Conservation (phyloP, 2,329 filamentous ascomycete species). For the Tricladium varicosporioides region DNA sequence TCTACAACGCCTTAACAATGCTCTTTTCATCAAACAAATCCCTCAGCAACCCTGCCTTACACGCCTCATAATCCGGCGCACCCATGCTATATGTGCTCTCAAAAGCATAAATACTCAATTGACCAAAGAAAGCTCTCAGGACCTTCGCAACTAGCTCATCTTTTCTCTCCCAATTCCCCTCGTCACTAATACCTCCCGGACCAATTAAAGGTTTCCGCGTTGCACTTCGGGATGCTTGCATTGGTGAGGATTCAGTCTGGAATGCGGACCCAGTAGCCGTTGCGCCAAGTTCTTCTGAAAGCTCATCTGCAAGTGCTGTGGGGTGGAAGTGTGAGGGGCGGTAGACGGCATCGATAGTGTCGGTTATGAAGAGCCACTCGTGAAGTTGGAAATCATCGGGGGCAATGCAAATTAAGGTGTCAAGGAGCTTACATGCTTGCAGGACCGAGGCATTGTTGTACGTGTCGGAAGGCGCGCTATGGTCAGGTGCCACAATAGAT, state of each 20-base stretch:
- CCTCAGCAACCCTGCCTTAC: constrained; percentile 61
- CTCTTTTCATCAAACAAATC: constrained; percentile 80
- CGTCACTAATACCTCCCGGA: constrained; percentile 48
- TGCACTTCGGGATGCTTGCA: constrained; percentile 23
- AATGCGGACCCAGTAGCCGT: constrained; percentile 22
- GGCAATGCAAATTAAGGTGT: constrained; percentile 79
- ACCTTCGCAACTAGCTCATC: constrained; percentile 74
- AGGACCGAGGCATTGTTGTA: constrained; percentile 77
- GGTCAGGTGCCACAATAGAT: constrained; percentile 67
- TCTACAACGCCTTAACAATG: constrained; percentile 53
- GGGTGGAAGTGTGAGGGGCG: constrained; percentile 67
- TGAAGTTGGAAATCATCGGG: constrained; percentile 98
- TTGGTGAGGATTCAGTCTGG: constrained; percentile 23
- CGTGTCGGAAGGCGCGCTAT: constrained; percentile 62
- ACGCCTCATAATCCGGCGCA: constrained; percentile 61
- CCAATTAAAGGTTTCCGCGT: constrained; percentile 41
- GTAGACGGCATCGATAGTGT: constrained; percentile 95
- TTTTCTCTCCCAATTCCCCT: constrained; percentile 56
- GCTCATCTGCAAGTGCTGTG: constrained; percentile 77
- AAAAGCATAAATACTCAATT: constrained; percentile 90
- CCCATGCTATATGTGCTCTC: constrained; percentile 90
- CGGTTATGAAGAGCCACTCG: constrained; percentile 96
- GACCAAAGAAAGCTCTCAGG: constrained; percentile 83
- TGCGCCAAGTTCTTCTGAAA: constrained; percentile 68
- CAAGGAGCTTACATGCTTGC: constrained; percentile 91